Percentiles rank a stretch among this genome's conserved stretches.
Evolutionary conservation across 2,329 filamentous ascomycete genomes (phyloP).

Genomic region (Talaromyces sp.): DNA sequence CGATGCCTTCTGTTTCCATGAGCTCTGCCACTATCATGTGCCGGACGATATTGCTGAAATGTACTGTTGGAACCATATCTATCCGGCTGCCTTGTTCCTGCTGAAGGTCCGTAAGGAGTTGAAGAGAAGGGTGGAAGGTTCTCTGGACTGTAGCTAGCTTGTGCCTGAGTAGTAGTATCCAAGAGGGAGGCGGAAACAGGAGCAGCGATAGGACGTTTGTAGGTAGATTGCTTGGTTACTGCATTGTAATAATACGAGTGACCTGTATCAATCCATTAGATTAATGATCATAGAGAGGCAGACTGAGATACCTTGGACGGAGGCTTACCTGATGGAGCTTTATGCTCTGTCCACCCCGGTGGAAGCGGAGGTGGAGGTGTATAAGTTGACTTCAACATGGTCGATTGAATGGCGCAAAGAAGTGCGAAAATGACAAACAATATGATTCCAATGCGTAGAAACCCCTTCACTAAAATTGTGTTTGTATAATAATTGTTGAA

Average conservation of each 20-base stretch:
- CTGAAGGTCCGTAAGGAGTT: constrained; percentile 27
- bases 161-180: constrained; percentile 42
- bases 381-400: constrained; percentile 77
- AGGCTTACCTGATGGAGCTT: constrained; percentile 67
- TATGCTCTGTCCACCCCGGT: constrained; percentile 89
- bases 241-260: constrained; percentile 87
- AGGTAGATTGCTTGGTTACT: constrained; percentile 80
- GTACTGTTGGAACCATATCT: constrained; percentile 30
- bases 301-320: neutral
- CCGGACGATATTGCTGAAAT: constrained; percentile 40
- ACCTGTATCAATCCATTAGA: constrained; percentile 46
- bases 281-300: constrained; percentile 14
- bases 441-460: neutral
- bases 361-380: constrained; percentile 65
- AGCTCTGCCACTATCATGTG: constrained; percentile 50
- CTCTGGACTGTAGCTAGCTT: constrained; percentile 31
- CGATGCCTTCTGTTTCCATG: constrained; percentile 60
- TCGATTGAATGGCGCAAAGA: constrained; percentile 6
- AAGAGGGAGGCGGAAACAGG: constrained; percentile 27
- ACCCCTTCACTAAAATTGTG: neutral
- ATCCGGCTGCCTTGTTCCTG: constrained; percentile 16
- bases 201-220: constrained; percentile 64
- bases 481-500: neutral
- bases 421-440: neutral
- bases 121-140: constrained; percentile 37